Evolutionary conservation across 306 rosid species (phyloP), one percentile per base, ranked within the genome.

Genomic region (Geum urbanum): DNA sequence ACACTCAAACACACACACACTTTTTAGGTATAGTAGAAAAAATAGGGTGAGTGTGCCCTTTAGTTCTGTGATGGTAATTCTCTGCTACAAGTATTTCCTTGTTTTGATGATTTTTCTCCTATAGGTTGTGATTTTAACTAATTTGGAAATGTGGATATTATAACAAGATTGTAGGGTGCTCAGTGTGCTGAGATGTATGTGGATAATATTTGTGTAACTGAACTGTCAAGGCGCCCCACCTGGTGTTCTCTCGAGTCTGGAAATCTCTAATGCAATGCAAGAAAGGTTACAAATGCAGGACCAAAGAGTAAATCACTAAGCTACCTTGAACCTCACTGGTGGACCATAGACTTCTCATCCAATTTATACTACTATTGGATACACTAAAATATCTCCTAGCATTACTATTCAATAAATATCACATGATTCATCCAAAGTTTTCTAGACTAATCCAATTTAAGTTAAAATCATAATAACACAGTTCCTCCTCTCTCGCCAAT

Each of bases 141-240:
- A 41, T 40, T 54, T 72, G 14, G 14, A 43, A 35, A 10, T 63
- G 59, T 79, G 88, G 90, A 88, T 83, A 80, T 82, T 79, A 59
- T 67, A 50, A 4, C 48, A 16, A 59, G 77, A 71, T 83, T 81
- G 85, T 83, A 80, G 74, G 95, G 95, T 74, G 72, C 80, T 72
- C 12, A 80, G 80, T 71, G 69, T 79, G 86, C 83, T 84, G 72
- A 72, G 74, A 72, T 79, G 72, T 76, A 45, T 84, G 89, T 88
- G 91, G 87, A 81, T 73, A 56, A 74, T 63, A 70, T 82, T 79
- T 61, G 45, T 66, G 84, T 16, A 32, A 74, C 70, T 15, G 48
- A 54, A 57, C 27, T 40, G 18, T 15, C 76, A 63, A 40, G 27
- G 22, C 57, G 71, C 65, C 65, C 76, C 66, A 66, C 75, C 53